These are phyloP conservation scores for Lepraria neglecta DNA, from an alignment of 495 filamentous ascomycete genomes.

Conservation along the genomic window DNA sequence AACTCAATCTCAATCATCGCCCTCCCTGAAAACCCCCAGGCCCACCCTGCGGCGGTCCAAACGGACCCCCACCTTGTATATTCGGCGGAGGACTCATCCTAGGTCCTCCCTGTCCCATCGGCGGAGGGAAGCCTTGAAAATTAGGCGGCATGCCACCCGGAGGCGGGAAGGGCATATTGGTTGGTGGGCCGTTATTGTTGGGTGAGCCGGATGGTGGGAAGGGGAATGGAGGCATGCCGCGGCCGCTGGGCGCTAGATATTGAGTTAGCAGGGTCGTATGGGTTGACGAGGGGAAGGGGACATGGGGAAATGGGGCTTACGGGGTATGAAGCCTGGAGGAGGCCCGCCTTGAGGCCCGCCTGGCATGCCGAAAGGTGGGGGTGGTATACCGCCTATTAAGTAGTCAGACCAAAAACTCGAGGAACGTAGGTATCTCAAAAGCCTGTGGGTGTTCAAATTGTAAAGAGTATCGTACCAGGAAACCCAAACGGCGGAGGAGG, in stretches of 20 bases:
- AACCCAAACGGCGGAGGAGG: conserved; percentile 50
- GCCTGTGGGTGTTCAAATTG: conserved; percentile 3
- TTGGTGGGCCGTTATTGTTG: conserved; percentile 33
- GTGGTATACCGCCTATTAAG: conserved; percentile 46
- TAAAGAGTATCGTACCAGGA: conserved; percentile 41
- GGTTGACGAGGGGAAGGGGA: conserved; percentile 33
- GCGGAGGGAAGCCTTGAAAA: conserved; percentile 40
- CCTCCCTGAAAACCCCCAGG: conserved; percentile 2
- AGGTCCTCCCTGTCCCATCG: conserved; percentile 31
- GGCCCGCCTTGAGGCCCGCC: conserved; percentile 37
- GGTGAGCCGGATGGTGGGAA: conserved; percentile 39
- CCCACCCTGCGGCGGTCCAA: conserved; percentile 20
- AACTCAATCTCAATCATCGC: neutral
- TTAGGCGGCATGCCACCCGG: conserved; percentile 53
- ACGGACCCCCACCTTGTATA: conserved; percentile 6
- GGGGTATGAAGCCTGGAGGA: conserved; percentile 39
- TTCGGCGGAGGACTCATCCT: conserved; percentile 30
- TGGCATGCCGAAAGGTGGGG: conserved; percentile 48
- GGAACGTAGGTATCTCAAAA: neutral
- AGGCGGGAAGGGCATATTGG: conserved; percentile 57
- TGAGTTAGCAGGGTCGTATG: conserved; percentile 30
- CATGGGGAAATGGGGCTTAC: conserved; percentile 58
- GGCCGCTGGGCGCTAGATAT: conserved; percentile 44
- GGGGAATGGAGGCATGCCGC: conserved; percentile 62
- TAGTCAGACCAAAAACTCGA: neutral